Evolutionary conservation across 1,284 basidiomycete genomes (phyloP).

Genomic region (Cutaneotrichosporon mucoides): DNA sequence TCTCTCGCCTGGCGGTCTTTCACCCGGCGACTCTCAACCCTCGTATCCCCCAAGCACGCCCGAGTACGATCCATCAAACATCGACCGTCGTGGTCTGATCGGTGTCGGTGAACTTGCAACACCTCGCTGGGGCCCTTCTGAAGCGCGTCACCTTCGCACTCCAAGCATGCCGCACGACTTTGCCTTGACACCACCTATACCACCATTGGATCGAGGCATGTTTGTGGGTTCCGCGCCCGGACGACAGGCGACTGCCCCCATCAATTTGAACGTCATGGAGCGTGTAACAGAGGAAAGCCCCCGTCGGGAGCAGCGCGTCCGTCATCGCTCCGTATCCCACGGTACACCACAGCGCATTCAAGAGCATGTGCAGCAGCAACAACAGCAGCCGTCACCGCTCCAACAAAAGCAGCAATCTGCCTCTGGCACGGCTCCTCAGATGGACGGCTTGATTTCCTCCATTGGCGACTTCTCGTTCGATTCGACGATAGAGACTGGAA

Average conservation of each 20-base stretch:
- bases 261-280: slow-evolving; percentile 23
- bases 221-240: slow-evolving; percentile 15
- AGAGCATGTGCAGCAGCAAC: not conserved
- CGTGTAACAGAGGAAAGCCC: slow-evolving; percentile 27
- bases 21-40: slow-evolving; percentile 9
- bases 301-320: slow-evolving; percentile 10
- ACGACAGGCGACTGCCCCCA: not conserved
- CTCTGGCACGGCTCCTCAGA: not conserved
- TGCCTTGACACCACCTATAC: slow-evolving; percentile 21
- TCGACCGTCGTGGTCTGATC: slow-evolving; percentile 82
- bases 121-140: slow-evolving; percentile 73
- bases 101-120: slow-evolving; percentile 94
- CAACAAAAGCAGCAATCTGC: not conserved
- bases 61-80: slow-evolving; percentile 63
- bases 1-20: slow-evolving; percentile 5
- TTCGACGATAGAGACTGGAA: slow-evolving; percentile 32
- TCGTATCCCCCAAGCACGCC: slow-evolving; percentile 33
- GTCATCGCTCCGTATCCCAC: slow-evolving; percentile 22
- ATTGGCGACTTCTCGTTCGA: slow-evolving; percentile 42
- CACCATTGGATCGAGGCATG: slow-evolving; percentile 14
- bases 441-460: slow-evolving; percentile 22
- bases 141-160: slow-evolving; percentile 35
- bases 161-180: slow-evolving; percentile 46
- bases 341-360: slow-evolving; percentile 9
- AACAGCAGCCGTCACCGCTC: not conserved